Evolutionary conservation across 129 eudicot genomes (phyloP).

Genomic region (Centella asiatica): DNA sequence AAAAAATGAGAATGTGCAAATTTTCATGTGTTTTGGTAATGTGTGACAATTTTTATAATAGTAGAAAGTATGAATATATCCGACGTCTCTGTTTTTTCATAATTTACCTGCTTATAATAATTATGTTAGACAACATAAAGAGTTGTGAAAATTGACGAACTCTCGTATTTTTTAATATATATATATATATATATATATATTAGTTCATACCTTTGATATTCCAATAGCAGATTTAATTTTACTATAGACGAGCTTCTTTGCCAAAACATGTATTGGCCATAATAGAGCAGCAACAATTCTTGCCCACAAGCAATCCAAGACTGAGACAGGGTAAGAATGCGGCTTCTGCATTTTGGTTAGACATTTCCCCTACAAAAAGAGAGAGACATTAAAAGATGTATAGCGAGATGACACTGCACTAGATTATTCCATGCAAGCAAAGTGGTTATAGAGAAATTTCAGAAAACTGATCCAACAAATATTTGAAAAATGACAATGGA

Average conservation of each 20-base stretch:
- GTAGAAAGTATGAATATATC: too few species aligned
- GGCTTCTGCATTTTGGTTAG: constrained; percentile 46
- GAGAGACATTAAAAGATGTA: constrained; percentile 10
- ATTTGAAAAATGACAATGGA: neutral
- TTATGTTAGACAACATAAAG: too few species aligned
- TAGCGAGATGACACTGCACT: constrained; percentile 6
- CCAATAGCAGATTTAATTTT: constrained; percentile 86
- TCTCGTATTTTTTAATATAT: too few species aligned
- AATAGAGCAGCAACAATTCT: constrained; percentile 56
- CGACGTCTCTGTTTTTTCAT: too few species aligned
- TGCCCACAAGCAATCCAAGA: constrained; percentile 73
- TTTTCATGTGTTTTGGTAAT: too few species aligned
- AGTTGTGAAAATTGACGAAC: too few species aligned
- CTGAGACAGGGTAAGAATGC: constrained; percentile 44
- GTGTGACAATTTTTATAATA: too few species aligned
- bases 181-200: neutral
- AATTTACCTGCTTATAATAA: too few species aligned
- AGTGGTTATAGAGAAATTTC: neutral
- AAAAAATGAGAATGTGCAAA: too few species aligned
- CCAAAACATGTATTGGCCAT: constrained; percentile 75
- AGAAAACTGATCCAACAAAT: neutral
- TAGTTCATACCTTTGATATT: constrained; percentile 64
- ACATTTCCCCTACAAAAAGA: constrained; percentile 60
- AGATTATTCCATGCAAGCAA: neutral
- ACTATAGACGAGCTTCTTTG: constrained; percentile 70